Conservation (phyloP, 2,329 filamentous ascomycete genomes). For the Helicocarpus griseus region DNA sequence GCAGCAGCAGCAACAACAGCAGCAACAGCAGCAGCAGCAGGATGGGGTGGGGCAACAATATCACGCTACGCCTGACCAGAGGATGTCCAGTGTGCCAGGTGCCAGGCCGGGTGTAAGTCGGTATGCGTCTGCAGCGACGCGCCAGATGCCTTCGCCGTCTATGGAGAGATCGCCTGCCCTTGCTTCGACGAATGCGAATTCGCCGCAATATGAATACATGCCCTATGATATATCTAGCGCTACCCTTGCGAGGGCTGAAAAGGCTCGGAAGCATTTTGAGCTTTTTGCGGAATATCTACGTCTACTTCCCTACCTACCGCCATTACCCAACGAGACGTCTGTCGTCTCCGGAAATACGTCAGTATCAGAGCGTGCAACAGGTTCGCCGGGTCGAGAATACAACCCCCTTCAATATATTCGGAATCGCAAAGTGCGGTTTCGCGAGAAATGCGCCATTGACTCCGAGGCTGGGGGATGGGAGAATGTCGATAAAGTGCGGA, state of each 20-base stretch:
- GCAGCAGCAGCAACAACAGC: too few relatives aligned
- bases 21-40: too few relatives aligned
- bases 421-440: conserved; percentile 74
- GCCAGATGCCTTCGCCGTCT: background rate
- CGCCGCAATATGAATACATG: conserved; percentile 20
- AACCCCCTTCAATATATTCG: conserved; percentile 90
- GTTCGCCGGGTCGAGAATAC: conserved; percentile 60
- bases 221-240: conserved; percentile 58
- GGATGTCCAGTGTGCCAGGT: background rate
- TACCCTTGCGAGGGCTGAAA: conserved; percentile 72
- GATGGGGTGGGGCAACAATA: background rate
- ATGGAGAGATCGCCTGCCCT: background rate
- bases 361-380: conserved; percentile 13
- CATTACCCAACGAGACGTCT: conserved; percentile 39
- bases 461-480: conserved; percentile 67
- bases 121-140: background rate
- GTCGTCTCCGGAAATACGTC: conserved; percentile 22
- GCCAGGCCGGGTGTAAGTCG: background rate
- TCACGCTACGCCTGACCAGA: background rate
- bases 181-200: conserved; percentile 14
- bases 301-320: conserved; percentile 67
- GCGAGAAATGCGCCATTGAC: conserved; percentile 66
- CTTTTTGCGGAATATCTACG: conserved; percentile 75
- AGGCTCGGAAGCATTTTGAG: conserved; percentile 76
- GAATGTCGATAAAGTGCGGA: conserved; percentile 59